Evolutionary conservation across 208 protist genomes (phyloP), one percentile per base, ranked within the genome.

Genomic region (Trypanosoma congolense): DNA sequence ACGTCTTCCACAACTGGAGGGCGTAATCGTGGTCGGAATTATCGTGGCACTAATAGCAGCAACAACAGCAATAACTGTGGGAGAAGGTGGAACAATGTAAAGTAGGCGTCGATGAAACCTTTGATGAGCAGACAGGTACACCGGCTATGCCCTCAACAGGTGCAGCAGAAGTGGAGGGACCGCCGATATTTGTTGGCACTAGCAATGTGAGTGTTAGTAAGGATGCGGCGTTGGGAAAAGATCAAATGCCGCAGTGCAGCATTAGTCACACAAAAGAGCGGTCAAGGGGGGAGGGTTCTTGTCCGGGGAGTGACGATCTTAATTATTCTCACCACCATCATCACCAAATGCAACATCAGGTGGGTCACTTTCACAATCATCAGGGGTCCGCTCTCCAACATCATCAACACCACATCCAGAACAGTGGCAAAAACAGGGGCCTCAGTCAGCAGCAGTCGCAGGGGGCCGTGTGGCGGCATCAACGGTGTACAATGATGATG

Each of bases 361-460:
- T n/a, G n/a, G n/a, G n/a, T n/a, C n/a, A n/a, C n/a, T n/a, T 12
- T 12, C 33, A 38, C 12, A 6, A 38, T 38, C 33, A 38, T 16
- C 33, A 38, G 12, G 12, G 33, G 6, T 38, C 33, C 12, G 33
- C 33, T 6, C 33, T 12, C 3, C 38, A 49, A 1, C 42, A 28
- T 59, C 29, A 48, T 28, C 28, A 59, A 4, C 53, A 49, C 21
- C 57, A 63, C 12, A 44, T 54, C 28, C 31, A n/a, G 18, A 50
- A 25, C 16, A 50, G 22, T 31, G 9, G 4, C 19, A 50, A 33
- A 25, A 50, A 33, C 24, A 25, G 45, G 31, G 18, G 45, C 9
- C 22, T 16, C 25, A 56, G 29, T 25, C 53, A 61, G 44, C 65
- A 71, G 2, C 63, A 68, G 25, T 45, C 53, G 1, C 65, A 71